Evolutionary conservation across 1,284 basidiomycete species (phyloP).

Genomic region (Schizophyllum amplum): DNA sequence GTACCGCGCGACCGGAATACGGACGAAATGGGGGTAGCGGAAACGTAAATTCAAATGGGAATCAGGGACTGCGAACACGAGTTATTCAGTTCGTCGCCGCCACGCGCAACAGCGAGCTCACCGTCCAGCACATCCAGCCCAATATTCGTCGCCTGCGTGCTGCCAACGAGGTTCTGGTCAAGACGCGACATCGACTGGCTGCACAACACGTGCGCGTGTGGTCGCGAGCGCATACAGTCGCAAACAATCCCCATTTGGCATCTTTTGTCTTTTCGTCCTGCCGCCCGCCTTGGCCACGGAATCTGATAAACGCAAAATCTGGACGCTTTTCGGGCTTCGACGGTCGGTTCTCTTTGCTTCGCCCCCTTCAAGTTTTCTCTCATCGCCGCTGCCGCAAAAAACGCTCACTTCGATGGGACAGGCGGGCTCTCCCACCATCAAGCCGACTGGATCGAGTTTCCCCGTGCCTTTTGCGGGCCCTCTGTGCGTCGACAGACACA

Average conservation of each 20-base stretch:
- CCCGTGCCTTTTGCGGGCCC: not conserved
- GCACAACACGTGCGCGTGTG: not conserved
- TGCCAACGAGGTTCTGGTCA: not conserved
- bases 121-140: not conserved
- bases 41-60: not conserved
- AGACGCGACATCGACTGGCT: not conserved
- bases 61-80: not conserved
- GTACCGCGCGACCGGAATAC: not conserved
- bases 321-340: no score
- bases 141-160: not conserved
- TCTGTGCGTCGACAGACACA: not conserved
- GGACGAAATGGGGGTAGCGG: not conserved
- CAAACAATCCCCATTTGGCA: not conserved
- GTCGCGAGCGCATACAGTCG: not conserved
- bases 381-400: not conserved
- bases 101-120: not conserved
- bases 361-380: not conserved
- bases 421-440: not conserved
- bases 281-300: not conserved
- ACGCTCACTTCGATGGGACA: no score
- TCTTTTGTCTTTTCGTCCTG: not conserved
- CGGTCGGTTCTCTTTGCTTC: no score
- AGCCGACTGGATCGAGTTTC: not conserved
- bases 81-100: not conserved
- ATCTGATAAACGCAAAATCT: not conserved